Evolutionary conservation across 169 alveolate species (phyloP), one percentile per base, ranked within the genome.

Genomic region (Plasmodium ovale): DNA sequence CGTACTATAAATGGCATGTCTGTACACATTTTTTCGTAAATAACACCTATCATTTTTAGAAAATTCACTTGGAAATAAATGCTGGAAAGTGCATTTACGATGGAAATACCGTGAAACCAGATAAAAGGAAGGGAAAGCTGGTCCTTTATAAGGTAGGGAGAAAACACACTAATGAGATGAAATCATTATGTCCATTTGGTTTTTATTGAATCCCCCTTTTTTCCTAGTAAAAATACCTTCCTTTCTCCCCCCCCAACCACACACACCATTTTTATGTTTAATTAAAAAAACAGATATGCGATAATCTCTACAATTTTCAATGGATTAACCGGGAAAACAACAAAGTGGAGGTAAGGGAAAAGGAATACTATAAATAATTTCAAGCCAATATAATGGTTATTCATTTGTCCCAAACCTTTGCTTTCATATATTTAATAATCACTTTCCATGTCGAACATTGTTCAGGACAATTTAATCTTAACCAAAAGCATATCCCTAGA

Each of bases 61-160:
- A 84, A 39, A 16, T 84, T 27, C 72, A 62, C 73, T 23, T 84
- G n/a, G 87, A 84, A 54, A 68, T 84, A 44, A 84, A 84, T 68
- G 91, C 91, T 1, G 91, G 91, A 35, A 84, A 84, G 42, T 84
- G 91, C 31, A 84, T 84, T 23, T 84, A 84, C 37, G 91, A 84
- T 54, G 91, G 91, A 31, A 84, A 84, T 25, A 56, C 42, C 6
- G 84, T 84, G 12, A 84, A 84, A 60, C 91, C 91, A 0, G 91
- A 84, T 69, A 84, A 53, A 12, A 58, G 91, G 21, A 84, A 69
- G 53, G 91, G 91, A 25, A 84, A 84, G 47, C 35, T 84, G 19
- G 91, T 84, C 21, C 85, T 84, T 37, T 84, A 84, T 56, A 84
- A 84, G 53, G 91, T 84, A 84, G 54, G 10, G 16, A n/a, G 9